A percentile compares a stretch with the other conserved stretches of the same genome.
Conservation (phyloP, 345 rosid genomes). For the Stellera chamaejasme region DNA sequence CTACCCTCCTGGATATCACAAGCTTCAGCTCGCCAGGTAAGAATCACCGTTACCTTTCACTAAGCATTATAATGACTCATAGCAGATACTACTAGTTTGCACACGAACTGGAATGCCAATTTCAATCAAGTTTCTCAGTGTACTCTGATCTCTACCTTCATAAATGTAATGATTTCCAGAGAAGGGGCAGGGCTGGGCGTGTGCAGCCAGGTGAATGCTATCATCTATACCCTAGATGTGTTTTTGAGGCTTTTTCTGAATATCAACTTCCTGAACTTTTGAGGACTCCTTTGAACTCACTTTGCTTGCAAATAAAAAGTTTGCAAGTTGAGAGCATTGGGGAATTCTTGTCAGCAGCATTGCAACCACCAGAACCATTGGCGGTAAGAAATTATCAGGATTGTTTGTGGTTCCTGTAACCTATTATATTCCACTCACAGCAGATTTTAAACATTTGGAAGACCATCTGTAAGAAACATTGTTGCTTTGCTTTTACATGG, state of each 20-base stretch:
- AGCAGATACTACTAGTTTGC: too few relatives aligned
- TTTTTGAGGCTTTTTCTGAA: constrained; percentile 90
- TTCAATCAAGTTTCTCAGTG: too few relatives aligned
- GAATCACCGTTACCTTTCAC: constrained; percentile 8
- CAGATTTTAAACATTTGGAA: too few relatives aligned
- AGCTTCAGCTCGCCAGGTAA: constrained; percentile 90
- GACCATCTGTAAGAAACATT: too few relatives aligned
- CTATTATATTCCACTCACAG: too few relatives aligned
- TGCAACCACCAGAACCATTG: constrained; percentile 86
- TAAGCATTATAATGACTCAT: too few relatives aligned
- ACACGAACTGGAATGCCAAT: too few relatives aligned
- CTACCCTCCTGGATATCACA: constrained; percentile 97
- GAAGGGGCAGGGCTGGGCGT: constrained; percentile 98
- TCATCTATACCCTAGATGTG: constrained; percentile 85
- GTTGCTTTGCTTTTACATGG: too few relatives aligned
- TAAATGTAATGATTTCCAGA: constrained; percentile 31
- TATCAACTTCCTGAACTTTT: constrained; percentile 98
- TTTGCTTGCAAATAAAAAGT: constrained; percentile 98
- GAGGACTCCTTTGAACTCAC: constrained; percentile 98
- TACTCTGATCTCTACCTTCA: constrained; percentile 3
- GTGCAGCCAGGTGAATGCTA: constrained; percentile 93
- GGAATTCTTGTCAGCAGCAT: constrained; percentile 90
- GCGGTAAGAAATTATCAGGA: constrained; percentile 50
- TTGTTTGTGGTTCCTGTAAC: too few relatives aligned
- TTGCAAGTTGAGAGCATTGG: constrained; percentile 83